Conservation (phyloP, 805 yeast species). For the Ogataea philodendri region DNA sequence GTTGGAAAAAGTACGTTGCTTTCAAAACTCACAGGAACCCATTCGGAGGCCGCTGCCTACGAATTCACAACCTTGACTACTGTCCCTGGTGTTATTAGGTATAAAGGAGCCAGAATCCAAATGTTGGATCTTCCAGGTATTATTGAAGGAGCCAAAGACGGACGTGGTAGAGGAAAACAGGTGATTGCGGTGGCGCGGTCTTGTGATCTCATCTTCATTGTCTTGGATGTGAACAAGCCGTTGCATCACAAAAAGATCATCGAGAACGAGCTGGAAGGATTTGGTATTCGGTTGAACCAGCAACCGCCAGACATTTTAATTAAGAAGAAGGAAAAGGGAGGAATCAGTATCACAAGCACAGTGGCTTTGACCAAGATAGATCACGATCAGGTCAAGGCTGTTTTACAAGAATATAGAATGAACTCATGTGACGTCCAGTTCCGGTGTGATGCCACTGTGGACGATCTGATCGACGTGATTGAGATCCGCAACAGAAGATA, state of each 20-base stretch:
- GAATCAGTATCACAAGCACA: conserved; percentile 89
- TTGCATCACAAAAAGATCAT: conserved; percentile 90
- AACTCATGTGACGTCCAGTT: conserved; percentile 95
- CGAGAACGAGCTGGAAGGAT: conserved; percentile 94
- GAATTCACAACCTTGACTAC: conserved; percentile 97
- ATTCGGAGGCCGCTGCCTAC: conserved; percentile 96
- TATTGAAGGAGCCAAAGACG: conserved; percentile 88
- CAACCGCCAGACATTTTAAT: conserved; percentile 90
- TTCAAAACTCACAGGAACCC: conserved; percentile 89
- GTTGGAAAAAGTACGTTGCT: conserved; percentile 88
- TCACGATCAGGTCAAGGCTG: conserved; percentile 91
- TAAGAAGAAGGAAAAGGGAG: conserved; percentile 94
- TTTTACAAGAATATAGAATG: conserved; percentile 91
- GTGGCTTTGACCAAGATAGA: conserved; percentile 90
- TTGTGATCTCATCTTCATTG: conserved; percentile 88
- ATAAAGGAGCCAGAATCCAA: conserved; percentile 96
- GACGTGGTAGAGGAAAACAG: conserved; percentile 91
- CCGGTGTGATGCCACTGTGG: conserved; percentile 97
- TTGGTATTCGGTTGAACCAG: conserved; percentile 92
- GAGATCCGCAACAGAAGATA: conserved; percentile 90
- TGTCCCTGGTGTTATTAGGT: conserved; percentile 94
- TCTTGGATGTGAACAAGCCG: conserved; percentile 94
- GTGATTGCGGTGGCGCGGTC: conserved; percentile 99
- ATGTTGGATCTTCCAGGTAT: conserved; percentile 92
- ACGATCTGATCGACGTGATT: conserved; percentile 89